These are phyloP conservation scores for Puccinellia tenuiflora DNA, from an alignment of 176 grass and related monocot species.

Conservation along the genomic window DNA sequence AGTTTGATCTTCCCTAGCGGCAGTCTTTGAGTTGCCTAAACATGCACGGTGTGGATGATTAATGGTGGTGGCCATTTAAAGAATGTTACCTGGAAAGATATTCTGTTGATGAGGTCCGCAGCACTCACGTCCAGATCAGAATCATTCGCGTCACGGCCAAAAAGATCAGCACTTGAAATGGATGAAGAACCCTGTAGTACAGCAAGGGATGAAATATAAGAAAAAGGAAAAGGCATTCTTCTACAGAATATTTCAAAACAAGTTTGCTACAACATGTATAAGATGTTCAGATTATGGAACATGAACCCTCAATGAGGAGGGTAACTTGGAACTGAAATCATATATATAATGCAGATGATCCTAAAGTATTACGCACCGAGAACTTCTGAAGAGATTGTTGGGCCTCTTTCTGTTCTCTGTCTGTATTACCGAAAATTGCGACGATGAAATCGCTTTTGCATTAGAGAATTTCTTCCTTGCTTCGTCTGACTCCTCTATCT, in stretches of 20 bases:
- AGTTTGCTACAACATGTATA: background rate
- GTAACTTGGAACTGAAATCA: background rate
- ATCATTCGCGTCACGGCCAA: conserved; percentile 38
- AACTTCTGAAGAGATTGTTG: conserved; percentile 71
- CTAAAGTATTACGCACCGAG: conserved; percentile 32
- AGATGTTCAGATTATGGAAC: background rate
- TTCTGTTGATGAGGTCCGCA: conserved; percentile 66
- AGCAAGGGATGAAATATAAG: background rate
- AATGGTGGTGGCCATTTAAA: background rate
- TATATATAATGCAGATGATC: background rate
- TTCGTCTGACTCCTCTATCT: conserved; percentile 66
- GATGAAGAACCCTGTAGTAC: conserved; percentile 59
- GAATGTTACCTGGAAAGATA: conserved; percentile 71
- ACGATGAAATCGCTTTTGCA: conserved; percentile 76
- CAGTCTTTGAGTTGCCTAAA: background rate
- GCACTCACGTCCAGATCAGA: conserved; percentile 60
- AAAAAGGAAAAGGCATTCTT: background rate
- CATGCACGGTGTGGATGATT: background rate
- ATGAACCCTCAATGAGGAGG: background rate
- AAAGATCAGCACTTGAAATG: conserved; percentile 79
- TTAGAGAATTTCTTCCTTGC: conserved; percentile 87
- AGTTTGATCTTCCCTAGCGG: background rate
- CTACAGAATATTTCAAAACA: background rate
- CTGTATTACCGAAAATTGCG: conserved; percentile 66
- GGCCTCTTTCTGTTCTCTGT: conserved; percentile 53